Evolutionary conservation across 257 asterid genomes (phyloP).

Genomic region (Plantago ovata): DNA sequence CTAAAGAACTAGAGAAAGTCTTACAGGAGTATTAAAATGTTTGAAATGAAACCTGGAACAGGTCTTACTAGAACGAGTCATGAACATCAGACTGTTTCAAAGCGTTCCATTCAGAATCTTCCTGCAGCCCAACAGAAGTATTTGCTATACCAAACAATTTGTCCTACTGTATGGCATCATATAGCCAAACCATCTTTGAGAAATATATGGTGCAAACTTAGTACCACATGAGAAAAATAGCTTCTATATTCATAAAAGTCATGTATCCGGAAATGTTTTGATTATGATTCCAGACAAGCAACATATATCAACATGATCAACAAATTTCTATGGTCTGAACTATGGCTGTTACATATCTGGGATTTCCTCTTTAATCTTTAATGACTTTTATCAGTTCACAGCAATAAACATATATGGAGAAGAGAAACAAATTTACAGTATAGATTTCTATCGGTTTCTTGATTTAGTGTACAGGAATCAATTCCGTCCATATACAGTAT

Average conservation of each 20-base stretch:
- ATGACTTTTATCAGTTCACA: background rate
- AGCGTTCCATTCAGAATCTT: background rate
- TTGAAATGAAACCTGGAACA: background rate
- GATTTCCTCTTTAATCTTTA: too few relatives aligned
- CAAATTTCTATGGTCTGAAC: too few relatives aligned
- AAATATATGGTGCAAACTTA: background rate
- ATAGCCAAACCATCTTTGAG: background rate
- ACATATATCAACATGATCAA: too few relatives aligned
- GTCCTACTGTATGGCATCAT: constrained; percentile 3
- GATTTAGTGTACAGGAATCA: background rate
- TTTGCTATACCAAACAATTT: background rate
- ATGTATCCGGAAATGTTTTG: too few relatives aligned
- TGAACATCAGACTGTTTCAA: background rate
- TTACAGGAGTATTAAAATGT: background rate
- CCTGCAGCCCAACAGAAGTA: background rate
- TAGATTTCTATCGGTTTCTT: background rate
- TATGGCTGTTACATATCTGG: too few relatives aligned
- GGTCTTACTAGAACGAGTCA: background rate
- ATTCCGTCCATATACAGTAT: background rate
- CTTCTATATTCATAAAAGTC: too few relatives aligned
- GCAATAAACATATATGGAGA: background rate
- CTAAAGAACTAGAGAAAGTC: background rate
- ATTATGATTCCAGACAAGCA: too few relatives aligned
- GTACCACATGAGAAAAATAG: too few relatives aligned
- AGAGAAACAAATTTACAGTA: background rate